Conservation (phyloP, 2,329 filamentous ascomycete genomes). For the Scedosporium minutisporum region DNA sequence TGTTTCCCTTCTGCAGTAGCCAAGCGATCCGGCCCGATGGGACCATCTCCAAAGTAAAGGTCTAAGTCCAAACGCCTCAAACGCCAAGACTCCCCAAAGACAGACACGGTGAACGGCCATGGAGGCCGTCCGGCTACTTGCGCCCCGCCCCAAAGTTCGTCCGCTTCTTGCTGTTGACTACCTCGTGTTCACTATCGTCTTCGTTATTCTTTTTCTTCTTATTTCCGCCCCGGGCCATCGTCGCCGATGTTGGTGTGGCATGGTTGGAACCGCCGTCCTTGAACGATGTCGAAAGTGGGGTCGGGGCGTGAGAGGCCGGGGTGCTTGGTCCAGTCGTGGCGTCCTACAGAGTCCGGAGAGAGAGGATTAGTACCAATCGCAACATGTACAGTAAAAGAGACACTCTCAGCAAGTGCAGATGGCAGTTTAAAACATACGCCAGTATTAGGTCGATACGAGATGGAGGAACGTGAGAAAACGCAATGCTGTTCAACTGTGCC, state of each 20-base stretch:
- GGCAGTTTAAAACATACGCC: constrained; percentile 20
- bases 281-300: constrained; percentile 46
- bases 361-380: not conserved
- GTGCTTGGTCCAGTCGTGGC: constrained; percentile 31
- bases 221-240: constrained; percentile 31
- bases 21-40: no score
- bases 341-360: not conserved
- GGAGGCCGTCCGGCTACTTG: constrained; percentile 24
- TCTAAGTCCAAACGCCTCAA: not conserved
- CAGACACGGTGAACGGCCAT: not conserved
- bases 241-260: constrained; percentile 45
- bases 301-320: constrained; percentile 39
- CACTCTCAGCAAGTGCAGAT: constrained; percentile 1
- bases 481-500: constrained; percentile 60
- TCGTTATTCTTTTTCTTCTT: constrained; percentile 41
- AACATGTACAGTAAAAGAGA: not conserved
- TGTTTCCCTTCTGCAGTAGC: no score
- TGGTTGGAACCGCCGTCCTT: constrained; percentile 39
- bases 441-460: constrained; percentile 45
- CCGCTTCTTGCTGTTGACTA: constrained; percentile 41
- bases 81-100: not conserved
- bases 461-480: constrained; percentile 61
- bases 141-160: constrained; percentile 48
- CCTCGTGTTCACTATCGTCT: constrained; percentile 52
- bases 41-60: no score